These are phyloP conservation scores for Pseudoneurospora amorphoporcata DNA, from an alignment of 495 filamentous ascomycete genomes.

Conservation along the genomic window DNA sequence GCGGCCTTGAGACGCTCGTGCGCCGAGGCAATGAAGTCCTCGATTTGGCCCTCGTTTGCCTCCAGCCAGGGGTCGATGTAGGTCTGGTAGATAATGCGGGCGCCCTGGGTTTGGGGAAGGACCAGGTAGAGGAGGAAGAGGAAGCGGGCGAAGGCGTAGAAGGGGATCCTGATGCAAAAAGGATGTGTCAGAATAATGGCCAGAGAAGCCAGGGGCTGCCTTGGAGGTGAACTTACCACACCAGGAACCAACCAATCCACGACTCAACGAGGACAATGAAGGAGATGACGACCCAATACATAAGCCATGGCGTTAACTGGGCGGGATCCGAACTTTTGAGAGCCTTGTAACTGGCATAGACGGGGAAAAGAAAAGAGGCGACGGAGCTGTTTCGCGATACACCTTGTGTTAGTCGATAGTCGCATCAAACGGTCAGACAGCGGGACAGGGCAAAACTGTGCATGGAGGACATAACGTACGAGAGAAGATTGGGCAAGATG, in stretches of 20 bases:
- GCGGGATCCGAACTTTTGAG: conserved; percentile 86
- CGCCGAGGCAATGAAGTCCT: conserved; percentile 70
- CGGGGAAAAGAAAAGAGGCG: conserved; percentile 85
- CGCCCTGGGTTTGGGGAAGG: conserved; percentile 91
- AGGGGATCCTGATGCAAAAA: conserved; percentile 56
- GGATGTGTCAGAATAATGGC: background rate
- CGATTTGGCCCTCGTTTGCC: conserved; percentile 82
- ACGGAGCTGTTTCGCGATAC: conserved; percentile 48
- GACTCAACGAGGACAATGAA: conserved; percentile 74
- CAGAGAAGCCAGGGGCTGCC: background rate
- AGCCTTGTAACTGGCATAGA: conserved; percentile 97
- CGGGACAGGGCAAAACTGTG: background rate
- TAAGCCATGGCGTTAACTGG: conserved; percentile 94
- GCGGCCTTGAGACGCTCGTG: conserved; percentile 73
- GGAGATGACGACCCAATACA: conserved; percentile 95
- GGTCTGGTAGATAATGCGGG: conserved; percentile 68
- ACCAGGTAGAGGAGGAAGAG: conserved; percentile 88
- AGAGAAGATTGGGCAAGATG: conserved; percentile 67
- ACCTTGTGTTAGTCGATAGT: conserved; percentile 2
- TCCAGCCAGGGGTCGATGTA: conserved; percentile 82
- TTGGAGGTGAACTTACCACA: conserved; percentile 46
- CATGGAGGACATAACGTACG: conserved; percentile 43
- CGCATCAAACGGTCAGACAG: background rate
- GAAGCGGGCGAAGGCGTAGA: conserved; percentile 89
- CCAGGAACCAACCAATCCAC: conserved; percentile 74